Evolutionary conservation across 2,329 filamentous ascomycete genomes (phyloP).

Genomic region (Clathrospora elynae): DNA sequence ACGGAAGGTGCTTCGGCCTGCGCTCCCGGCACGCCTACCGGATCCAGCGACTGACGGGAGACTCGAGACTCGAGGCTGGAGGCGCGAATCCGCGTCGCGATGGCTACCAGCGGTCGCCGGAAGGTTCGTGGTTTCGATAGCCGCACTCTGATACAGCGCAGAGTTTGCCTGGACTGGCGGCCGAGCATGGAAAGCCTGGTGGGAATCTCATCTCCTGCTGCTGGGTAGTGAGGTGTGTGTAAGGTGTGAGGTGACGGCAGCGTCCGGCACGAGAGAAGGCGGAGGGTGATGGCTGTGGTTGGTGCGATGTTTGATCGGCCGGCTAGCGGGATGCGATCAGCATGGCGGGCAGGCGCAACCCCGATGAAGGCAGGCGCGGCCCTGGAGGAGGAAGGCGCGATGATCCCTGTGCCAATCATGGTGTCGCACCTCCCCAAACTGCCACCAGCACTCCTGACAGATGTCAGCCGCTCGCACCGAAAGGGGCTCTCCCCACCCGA

Average conservation of each 20-base stretch:
- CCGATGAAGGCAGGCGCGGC: slow-evolving; percentile 27
- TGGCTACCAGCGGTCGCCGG: background rate
- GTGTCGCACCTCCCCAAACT: slow-evolving; percentile 35
- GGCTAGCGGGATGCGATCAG: slow-evolving; percentile 35
- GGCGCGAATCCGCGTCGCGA: background rate
- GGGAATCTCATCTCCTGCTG: slow-evolving; percentile 1
- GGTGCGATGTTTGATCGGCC: slow-evolving; percentile 41
- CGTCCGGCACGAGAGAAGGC: slow-evolving; percentile 13
- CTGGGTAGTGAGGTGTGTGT: background rate
- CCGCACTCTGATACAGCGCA: slow-evolving; percentile 4
- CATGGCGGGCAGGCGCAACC: slow-evolving; percentile 26
- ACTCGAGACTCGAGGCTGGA: slow-evolving; percentile 6
- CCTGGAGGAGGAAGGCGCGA: slow-evolving; percentile 27
- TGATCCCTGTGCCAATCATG: slow-evolving; percentile 42
- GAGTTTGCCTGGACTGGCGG: slow-evolving; percentile 4
- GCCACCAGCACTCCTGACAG: slow-evolving; percentile 32
- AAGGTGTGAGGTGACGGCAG: background rate
- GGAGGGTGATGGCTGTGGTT: slow-evolving; percentile 22
- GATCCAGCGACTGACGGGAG: slow-evolving; percentile 2
- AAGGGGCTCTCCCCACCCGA: slow-evolving; percentile 24
- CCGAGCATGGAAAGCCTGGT: background rate
- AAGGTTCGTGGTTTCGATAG: slow-evolving; percentile 6
- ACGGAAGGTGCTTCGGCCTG: slow-evolving; percentile 8
- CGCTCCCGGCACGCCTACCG: slow-evolving; percentile 30
- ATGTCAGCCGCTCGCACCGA: slow-evolving; percentile 35